Evolutionary conservation across 2,329 filamentous ascomycete species (phyloP).

Genomic region (Ascochyta clinopodiicola): DNA sequence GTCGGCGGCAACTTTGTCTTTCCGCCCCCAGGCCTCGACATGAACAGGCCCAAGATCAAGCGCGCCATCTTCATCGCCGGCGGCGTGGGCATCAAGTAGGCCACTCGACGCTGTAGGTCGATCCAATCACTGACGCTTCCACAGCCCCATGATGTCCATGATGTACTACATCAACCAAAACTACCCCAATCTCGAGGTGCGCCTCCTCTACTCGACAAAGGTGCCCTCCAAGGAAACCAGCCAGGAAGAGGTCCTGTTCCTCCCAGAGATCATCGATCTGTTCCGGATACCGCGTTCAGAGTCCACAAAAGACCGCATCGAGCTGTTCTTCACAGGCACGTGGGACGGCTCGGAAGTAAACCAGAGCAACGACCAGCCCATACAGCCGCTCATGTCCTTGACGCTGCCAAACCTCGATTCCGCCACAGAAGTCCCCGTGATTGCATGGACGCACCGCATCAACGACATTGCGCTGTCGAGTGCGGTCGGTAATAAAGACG

Average conservation of each 20-base stretch:
- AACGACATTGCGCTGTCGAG: slow-evolving; percentile 48
- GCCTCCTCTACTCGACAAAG: slow-evolving; percentile 69
- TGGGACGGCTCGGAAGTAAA: slow-evolving; percentile 38
- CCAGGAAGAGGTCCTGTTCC: slow-evolving; percentile 44
- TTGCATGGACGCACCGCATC: slow-evolving; percentile 44
- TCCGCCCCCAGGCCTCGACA: slow-evolving; percentile 65
- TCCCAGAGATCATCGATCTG: slow-evolving; percentile 41
- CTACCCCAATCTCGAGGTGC: slow-evolving; percentile 52
- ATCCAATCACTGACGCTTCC: slow-evolving; percentile 17
- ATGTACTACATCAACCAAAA: slow-evolving; percentile 64
- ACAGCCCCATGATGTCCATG: slow-evolving; percentile 75
- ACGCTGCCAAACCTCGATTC: slow-evolving; percentile 39
- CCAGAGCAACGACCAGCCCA: slow-evolving; percentile 33
- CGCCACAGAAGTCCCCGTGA: slow-evolving; percentile 38
- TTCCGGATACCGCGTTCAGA: slow-evolving; percentile 39
- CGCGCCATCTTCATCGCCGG: slow-evolving; percentile 78
- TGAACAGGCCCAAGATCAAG: slow-evolving; percentile 50
- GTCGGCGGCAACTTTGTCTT: slow-evolving; percentile 84
- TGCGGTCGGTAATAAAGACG: slow-evolving; percentile 47
- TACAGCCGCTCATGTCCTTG: slow-evolving; percentile 43
- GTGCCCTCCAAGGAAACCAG: slow-evolving; percentile 40
- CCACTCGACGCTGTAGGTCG: slow-evolving; percentile 6
- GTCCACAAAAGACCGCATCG: slow-evolving; percentile 38
- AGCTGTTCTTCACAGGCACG: slow-evolving; percentile 47
- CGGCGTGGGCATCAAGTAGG: slow-evolving; percentile 80